phyloP scores from a whole-genome alignment of 1,284 basidiomycete species.

The Schizophyllum commune region DNA sequence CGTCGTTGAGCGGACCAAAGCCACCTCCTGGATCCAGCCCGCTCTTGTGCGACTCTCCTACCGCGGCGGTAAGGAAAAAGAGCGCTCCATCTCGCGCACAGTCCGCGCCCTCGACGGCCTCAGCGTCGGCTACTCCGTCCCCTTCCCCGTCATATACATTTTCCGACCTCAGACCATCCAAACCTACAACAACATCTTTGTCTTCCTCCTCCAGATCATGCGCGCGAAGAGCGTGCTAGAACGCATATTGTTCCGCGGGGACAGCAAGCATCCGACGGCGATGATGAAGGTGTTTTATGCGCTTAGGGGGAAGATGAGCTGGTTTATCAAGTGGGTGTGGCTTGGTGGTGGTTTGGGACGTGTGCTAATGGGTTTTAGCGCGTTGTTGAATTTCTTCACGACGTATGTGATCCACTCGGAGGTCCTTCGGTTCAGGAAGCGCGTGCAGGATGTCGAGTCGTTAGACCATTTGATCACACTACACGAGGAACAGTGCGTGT shows the following conservation, averaged over 20 bases:
- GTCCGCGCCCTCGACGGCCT: constrained; percentile 62
- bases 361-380: constrained; percentile 32
- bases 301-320: constrained; percentile 66
- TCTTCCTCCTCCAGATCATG: constrained; percentile 70
- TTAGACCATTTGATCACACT: constrained; percentile 70
- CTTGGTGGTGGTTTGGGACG: background rate
- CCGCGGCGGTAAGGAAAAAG: constrained; percentile 37
- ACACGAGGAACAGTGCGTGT: constrained; percentile 66
- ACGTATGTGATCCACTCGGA: constrained; percentile 67
- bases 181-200: constrained; percentile 64
- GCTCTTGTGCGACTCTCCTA: constrained; percentile 70
- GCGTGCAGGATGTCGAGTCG: constrained; percentile 48
- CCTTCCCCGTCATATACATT: constrained; percentile 78
- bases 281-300: constrained; percentile 59
- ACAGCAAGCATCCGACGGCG: constrained; percentile 27
- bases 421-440: constrained; percentile 48
- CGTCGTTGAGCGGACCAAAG: constrained; percentile 43
- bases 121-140: constrained; percentile 66
- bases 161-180: constrained; percentile 56
- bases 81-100: constrained; percentile 35
- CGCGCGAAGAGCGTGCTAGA: constrained; percentile 68
- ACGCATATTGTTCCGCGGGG: constrained; percentile 51
- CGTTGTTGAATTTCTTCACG: constrained; percentile 64
- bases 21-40: constrained; percentile 54
- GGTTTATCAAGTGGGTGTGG: constrained; percentile 75